Percentiles rank a stretch among this genome's conserved stretches.
These are phyloP conservation scores for Hypoxylon sp. DNA, from an alignment of 2,329 filamentous ascomycete species.

Conservation along the genomic window DNA sequence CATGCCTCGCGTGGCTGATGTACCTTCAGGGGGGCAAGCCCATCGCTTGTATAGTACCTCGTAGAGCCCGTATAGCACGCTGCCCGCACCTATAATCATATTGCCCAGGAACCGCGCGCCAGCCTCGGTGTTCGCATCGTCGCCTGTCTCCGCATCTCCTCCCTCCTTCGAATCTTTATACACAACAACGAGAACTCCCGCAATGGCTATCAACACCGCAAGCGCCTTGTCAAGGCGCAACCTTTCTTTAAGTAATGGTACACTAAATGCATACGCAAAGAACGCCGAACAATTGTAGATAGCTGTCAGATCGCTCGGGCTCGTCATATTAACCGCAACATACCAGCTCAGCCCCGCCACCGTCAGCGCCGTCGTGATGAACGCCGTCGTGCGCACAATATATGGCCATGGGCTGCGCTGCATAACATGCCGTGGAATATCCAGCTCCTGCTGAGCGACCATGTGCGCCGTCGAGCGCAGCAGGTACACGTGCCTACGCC, in stretches of 20 bases:
- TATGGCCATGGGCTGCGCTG: constrained; percentile 71
- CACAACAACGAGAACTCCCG: constrained; percentile 92
- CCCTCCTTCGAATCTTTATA: constrained; percentile 80
- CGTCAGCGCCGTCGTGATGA: constrained; percentile 88
- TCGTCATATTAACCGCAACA: constrained; percentile 92
- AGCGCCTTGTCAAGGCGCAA: constrained; percentile 87
- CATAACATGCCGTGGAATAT: constrained; percentile 66
- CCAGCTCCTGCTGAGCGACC: constrained; percentile 84
- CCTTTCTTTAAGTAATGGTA: constrained; percentile 88
- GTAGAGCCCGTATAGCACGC: constrained; percentile 94
- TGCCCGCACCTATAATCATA: constrained; percentile 90
- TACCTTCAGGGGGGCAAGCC: constrained; percentile 93
- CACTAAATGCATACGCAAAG: constrained; percentile 97
- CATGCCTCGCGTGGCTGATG: constrained; percentile 87
- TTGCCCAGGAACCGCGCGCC: constrained; percentile 85
- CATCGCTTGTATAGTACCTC: constrained; percentile 96
- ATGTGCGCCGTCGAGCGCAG: constrained; percentile 76
- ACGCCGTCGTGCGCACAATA: constrained; percentile 82
- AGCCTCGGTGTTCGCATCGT: constrained; percentile 58
- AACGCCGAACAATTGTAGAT: constrained; percentile 99
- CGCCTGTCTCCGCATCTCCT: constrained; percentile 64
- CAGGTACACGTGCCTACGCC: constrained; percentile 73
- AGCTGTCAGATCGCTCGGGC: constrained; percentile 91
- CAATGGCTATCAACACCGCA: constrained; percentile 87
- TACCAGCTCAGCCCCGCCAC: constrained; percentile 96